A percentile compares a stretch with the other conserved stretches of the same genome.
Conservation (phyloP, 192 early-diverging fungal genomes). For the Chytriomyces sp. region DNA sequence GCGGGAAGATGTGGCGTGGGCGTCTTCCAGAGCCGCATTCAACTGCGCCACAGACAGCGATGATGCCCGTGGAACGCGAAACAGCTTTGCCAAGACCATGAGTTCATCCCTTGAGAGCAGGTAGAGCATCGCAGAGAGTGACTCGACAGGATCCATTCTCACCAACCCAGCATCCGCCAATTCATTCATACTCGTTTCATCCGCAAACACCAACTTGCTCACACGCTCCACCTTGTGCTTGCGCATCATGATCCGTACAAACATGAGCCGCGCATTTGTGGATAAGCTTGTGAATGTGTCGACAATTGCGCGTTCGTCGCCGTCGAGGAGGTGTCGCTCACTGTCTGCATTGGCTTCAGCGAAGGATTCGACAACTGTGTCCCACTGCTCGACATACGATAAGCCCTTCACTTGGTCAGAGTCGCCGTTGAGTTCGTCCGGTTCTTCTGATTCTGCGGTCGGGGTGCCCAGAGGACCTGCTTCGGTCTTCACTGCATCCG, state of each 20-base stretch:
- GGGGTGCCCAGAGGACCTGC: background rate
- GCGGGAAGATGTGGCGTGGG: background rate
- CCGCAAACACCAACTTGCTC: background rate
- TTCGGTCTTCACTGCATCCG: background rate
- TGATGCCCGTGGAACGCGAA: background rate
- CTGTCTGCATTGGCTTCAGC: background rate
- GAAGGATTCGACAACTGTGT: slow-evolving; percentile 20
- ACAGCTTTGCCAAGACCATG: slow-evolving; percentile 11
- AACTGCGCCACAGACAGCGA: slow-evolving; percentile 11
- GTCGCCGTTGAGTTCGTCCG: background rate
- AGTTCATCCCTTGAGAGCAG: slow-evolving; percentile 28
- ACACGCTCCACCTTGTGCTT: slow-evolving; percentile 29
- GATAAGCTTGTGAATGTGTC: slow-evolving; percentile 15
- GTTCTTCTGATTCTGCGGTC: background rate
- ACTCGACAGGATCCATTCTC: background rate
- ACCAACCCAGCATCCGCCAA: background rate
- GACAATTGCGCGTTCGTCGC: background rate
- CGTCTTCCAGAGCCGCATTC: background rate
- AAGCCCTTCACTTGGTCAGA: background rate
- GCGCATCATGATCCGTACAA: slow-evolving; percentile 21
- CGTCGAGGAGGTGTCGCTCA: slow-evolving; percentile 35
- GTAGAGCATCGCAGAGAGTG: background rate
- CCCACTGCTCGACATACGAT: slow-evolving; percentile 39
- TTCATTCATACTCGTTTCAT: background rate
- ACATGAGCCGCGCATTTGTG: background rate